A percentile compares a stretch with the other conserved stretches of the same genome.
Conservation (phyloP, 176 grass and related monocot genomes). For the Pharus latifolius region DNA sequence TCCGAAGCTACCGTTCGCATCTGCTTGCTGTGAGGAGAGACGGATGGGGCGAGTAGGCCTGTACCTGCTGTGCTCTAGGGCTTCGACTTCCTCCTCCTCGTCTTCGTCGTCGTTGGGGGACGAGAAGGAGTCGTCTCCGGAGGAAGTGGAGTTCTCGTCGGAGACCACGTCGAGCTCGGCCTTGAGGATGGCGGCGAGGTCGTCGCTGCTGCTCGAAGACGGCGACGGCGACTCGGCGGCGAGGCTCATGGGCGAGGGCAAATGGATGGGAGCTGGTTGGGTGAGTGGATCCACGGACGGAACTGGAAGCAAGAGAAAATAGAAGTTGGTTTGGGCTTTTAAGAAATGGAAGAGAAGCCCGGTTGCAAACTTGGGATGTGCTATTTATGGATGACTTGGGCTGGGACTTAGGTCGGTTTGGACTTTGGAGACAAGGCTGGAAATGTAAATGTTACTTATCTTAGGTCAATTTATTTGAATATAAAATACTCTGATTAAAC, state of each 20-base stretch:
- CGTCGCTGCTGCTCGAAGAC: slow-evolving; percentile 60
- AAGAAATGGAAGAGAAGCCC: no score
- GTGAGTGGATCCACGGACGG: background rate
- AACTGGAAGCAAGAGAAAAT: background rate
- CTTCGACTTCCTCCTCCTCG: slow-evolving; percentile 19
- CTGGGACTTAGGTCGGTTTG: no score
- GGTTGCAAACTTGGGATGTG: no score
- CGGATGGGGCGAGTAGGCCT: background rate
- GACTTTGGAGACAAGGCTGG: no score
- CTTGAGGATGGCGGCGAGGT: slow-evolving; percentile 53
- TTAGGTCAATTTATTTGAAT: no score
- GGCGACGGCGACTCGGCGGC: slow-evolving; percentile 55
- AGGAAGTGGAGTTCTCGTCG: slow-evolving; percentile 15
- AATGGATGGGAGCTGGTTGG: background rate
- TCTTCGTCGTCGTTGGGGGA: background rate
- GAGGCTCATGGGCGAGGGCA: slow-evolving; percentile 53
- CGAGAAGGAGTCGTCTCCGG: slow-evolving; percentile 10
- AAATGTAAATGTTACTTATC: no score
- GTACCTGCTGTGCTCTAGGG: slow-evolving; percentile 28
- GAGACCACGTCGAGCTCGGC: slow-evolving; percentile 57
- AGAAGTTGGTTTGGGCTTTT: background rate
- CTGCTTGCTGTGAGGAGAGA: background rate
- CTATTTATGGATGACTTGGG: no score
- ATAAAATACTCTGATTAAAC: no score
- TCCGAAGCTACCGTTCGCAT: background rate